These are phyloP conservation scores for Amyloporia xantha DNA, from an alignment of 768 basidiomycete species.

Conservation along the genomic window DNA sequence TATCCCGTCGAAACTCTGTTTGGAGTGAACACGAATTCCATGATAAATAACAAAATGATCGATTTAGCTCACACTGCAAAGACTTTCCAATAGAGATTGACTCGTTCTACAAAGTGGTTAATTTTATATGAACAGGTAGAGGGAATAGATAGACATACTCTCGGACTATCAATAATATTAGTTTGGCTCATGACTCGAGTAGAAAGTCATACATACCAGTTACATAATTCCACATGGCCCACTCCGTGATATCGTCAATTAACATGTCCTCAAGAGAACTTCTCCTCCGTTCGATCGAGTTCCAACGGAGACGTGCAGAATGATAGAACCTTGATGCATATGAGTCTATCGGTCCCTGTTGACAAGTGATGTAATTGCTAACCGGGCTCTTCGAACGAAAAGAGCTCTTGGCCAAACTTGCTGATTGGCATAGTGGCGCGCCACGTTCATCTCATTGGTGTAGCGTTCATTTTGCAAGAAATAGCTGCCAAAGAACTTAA, in stretches of 20 bases:
- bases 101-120: conserved; percentile 28
- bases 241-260: conserved; percentile 66
- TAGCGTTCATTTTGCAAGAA: conserved; percentile 52
- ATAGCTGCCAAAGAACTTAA: conserved; percentile 33
- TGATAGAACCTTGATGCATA: conserved; percentile 47
- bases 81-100: conserved; percentile 31
- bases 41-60: not conserved
- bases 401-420: conserved; percentile 74
- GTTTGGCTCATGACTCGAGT: not conserved
- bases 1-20: conserved; percentile 62
- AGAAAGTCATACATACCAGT: conserved; percentile 25
- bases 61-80: conserved; percentile 37
- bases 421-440: conserved; percentile 61
- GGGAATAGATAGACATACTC: conserved; percentile 17
- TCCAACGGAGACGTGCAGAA: conserved; percentile 63
- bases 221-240: conserved; percentile 76
- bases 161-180: conserved; percentile 17
- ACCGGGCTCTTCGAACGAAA: conserved; percentile 62
- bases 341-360: not conserved
- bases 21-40: not conserved
- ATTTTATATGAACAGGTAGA: not conserved
- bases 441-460: conserved; percentile 54
- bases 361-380: conserved; percentile 11
- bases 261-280: conserved; percentile 53
- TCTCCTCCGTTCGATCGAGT: conserved; percentile 61